Base-by-base conservation (phyloP, 148 eudicot genomes). In the Rhododendron kiyosumense region DNA sequence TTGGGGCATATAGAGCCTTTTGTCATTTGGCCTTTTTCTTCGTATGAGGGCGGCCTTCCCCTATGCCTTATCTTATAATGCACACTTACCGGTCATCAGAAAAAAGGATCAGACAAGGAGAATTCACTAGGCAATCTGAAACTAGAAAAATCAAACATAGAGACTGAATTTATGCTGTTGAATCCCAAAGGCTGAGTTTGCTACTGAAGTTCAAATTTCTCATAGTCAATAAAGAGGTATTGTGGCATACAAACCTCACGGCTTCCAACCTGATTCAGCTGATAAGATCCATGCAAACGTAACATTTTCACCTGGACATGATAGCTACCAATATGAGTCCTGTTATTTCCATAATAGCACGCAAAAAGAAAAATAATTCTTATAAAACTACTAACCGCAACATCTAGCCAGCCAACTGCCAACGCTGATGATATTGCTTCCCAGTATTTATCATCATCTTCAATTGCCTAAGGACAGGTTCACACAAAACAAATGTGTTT, bases 361-460 rank as follows among this genome's bases (percentile, higher is more conserved):
- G 83, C 43, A 52, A 49, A 34, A n/a, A 15, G 46, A 36, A 38
- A 78, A 24, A 26, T 61, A 78, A n/a, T 32, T 65, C 67, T 38
- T 48, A 54, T 14, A 34, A 81, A 85, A 63, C 67, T 12, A 87
- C 94, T 86, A 88, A 97, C 99, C 95, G 92, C 99, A 90, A 93
- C 87, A 83, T 97, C 98, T 69, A 97, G 92, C 99, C 99, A 97
- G 82, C 99, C 99, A 90, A 97, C 92, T 54, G 98, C 94, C 85
- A 95, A 88, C 12, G 98, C 96, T 78, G 99, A 94, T 46, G 94
- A 90, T 73, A 95, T 84, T 65, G 94, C 91, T 81, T 93, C 94
- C 99, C 99, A 97, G 86, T 95, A 97, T 76, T 89, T 90, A 84
- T 88, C 90, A 91, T 95, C 94, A 85, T 93, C 94, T 89, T 97